phyloP scores from a whole-genome alignment of 2,329 filamentous ascomycete species.

The Triangularia verruculosa region DNA sequence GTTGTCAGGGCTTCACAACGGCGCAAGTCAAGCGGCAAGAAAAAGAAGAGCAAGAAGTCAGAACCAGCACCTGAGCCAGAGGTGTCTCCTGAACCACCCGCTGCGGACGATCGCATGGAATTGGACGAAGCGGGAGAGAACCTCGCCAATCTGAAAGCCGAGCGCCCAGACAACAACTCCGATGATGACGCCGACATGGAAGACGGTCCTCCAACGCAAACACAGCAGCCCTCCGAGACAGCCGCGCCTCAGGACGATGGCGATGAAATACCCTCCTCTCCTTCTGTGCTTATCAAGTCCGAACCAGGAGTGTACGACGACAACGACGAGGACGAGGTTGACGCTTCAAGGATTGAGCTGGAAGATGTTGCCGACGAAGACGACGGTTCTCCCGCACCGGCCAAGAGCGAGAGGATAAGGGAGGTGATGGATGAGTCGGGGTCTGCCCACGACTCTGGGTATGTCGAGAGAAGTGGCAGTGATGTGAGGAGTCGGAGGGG shows the following conservation, averaged over 20 bases:
- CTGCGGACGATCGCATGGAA: neutral
- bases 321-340: neutral
- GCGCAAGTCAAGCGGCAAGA: slow-evolving; percentile 37
- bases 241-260: neutral
- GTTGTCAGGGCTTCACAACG: slow-evolving; percentile 50
- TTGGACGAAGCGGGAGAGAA: neutral
- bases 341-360: neutral
- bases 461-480: neutral
- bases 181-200: neutral
- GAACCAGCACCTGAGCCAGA: slow-evolving; percentile 32
- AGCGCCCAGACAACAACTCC: neutral
- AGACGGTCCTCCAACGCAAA: neutral
- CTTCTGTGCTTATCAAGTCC: neutral
- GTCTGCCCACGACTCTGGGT: neutral
- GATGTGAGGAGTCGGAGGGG: neutral
- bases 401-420: neutral
- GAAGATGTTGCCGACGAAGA: neutral
- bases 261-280: neutral
- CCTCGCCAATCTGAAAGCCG: neutral
- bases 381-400: neutral
- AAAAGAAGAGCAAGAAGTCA: slow-evolving; percentile 37
- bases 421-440: neutral
- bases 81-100: neutral
- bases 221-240: neutral
- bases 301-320: neutral